Base-by-base conservation (phyloP, 257 asterid genomes). In the Eustoma russellianum region DNA sequence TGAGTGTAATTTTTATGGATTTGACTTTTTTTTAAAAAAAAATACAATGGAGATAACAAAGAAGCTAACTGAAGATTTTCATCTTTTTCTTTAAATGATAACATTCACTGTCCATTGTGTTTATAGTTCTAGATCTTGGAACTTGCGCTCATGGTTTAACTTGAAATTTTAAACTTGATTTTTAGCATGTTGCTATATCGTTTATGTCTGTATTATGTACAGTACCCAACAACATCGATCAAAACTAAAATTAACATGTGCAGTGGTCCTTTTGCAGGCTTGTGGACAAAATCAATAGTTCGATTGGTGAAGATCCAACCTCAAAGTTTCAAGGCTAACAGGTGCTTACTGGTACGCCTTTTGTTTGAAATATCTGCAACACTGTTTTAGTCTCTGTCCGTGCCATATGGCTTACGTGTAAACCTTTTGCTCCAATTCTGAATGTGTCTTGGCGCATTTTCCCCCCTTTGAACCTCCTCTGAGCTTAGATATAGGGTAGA, bases 1-100 rank as follows among this genome's bases (percentile, higher is more conserved):
- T 79, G 83, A 16, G 83, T 77, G 71, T 68, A 79, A 77, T 65
- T 73, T 77, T 24, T 73, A 77, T 34, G 83, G 83, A 50, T 77
- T 77, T 66, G 83, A 9, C 5, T 46, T 40, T 19, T 33, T 13
- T 13, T n/a, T n/a, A n/a, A n/a, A n/a, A n/a, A n/a, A n/a, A n/a
- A 15, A 19, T 16, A 7, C 17, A 19, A 17, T 38, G 17, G 7
- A 40, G 17, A 3, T 13, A 38, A 16, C 40, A 12, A 58, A 7
- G 19, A 38, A 40, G 14, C 41, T 35, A 35, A 35, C 5, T 35
- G 41, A 35, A 35, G 41, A 5, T 35, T 35, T 35, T 9, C 41
- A 35, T 35, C 8, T 9, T 9, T 35, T 35, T 35, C 41, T 35
- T 35, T 9, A 35, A 5, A 35, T n/a, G n/a, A n/a, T n/a, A n/a